Evolutionary conservation across 192 early-diverging fungal species (phyloP).

Genomic region (Phycomyces nitens): DNA sequence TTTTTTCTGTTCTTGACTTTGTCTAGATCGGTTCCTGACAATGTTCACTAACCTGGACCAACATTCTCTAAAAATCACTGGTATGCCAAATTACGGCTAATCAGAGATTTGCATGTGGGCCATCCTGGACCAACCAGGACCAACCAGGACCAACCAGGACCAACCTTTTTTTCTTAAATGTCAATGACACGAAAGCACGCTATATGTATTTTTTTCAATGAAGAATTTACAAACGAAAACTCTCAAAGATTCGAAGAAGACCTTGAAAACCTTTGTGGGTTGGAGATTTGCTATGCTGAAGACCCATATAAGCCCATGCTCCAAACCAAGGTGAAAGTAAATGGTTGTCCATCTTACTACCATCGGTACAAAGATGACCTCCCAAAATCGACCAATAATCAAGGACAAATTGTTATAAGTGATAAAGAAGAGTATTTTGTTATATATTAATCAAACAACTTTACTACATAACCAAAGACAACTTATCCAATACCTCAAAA

Average conservation of each 20-base stretch:
- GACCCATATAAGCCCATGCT: neutral
- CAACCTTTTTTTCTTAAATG: neutral
- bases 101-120: no score
- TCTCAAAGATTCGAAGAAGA: no score
- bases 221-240: slow-evolving; percentile 4
- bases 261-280: neutral
- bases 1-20: no score
- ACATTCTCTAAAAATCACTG: no score
- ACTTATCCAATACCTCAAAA: slow-evolving; percentile 10
- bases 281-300: neutral
- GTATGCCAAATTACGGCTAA: no score
- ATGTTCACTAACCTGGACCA: no score
- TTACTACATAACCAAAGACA: slow-evolving; percentile 9
- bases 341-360: neutral
- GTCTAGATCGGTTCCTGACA: no score
- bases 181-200: neutral
- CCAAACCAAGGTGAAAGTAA: neutral
- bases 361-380: neutral
- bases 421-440: slow-evolving; percentile 14
- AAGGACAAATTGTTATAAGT: slow-evolving; percentile 13
- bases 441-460: slow-evolving; percentile 12
- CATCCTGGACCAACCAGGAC: no score
- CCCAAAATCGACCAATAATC: slow-evolving; percentile 7
- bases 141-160: slow-evolving; percentile 1
- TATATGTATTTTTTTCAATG: neutral